Conservation (phyloP, 768 basidiomycete genomes). For the Hydnomerulius pinastri region DNA sequence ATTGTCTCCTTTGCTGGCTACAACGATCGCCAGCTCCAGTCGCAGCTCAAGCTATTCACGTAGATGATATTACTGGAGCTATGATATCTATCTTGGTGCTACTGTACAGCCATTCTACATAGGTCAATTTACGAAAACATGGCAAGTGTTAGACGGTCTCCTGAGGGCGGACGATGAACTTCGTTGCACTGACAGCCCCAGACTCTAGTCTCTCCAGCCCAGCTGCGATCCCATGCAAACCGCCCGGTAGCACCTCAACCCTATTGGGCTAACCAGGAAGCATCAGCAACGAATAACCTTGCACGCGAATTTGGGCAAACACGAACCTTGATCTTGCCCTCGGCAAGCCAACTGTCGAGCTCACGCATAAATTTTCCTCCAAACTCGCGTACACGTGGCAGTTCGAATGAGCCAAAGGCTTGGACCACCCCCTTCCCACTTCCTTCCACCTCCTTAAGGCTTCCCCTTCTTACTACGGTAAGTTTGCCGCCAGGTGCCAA, state of each 20-base stretch:
- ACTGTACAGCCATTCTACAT: too few species aligned
- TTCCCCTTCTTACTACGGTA: constrained; percentile 8
- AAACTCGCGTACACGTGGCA: background rate
- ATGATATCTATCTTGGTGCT: too few species aligned
- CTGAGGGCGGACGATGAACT: constrained; percentile 32
- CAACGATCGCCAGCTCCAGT: too few species aligned
- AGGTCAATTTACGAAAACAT: too few species aligned
- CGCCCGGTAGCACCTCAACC: constrained; percentile 38
- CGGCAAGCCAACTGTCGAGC: constrained; percentile 12
- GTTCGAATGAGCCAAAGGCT: constrained; percentile 7
- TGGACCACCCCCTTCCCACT: constrained; percentile 1
- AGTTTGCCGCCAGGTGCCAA: constrained; percentile 34
- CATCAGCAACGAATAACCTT: too few species aligned
- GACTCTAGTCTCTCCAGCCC: constrained; percentile 33
- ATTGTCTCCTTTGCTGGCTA: too few species aligned
- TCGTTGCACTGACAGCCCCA: constrained; percentile 40
- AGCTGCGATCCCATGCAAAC: constrained; percentile 34
- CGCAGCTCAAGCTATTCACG: too few species aligned
- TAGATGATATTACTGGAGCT: background rate
- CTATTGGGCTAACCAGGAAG: constrained; percentile 31
- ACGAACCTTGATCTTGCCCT: constrained; percentile 20
- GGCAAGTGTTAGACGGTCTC: too few species aligned
- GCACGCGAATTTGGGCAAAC: too few species aligned
- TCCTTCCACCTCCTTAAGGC: constrained; percentile 4
- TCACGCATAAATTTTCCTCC: constrained; percentile 10